Evolutionary conservation across 169 alveolate species (phyloP), one percentile per base, ranked within the genome.

Genomic region (Plasmodium gaboni): DNA sequence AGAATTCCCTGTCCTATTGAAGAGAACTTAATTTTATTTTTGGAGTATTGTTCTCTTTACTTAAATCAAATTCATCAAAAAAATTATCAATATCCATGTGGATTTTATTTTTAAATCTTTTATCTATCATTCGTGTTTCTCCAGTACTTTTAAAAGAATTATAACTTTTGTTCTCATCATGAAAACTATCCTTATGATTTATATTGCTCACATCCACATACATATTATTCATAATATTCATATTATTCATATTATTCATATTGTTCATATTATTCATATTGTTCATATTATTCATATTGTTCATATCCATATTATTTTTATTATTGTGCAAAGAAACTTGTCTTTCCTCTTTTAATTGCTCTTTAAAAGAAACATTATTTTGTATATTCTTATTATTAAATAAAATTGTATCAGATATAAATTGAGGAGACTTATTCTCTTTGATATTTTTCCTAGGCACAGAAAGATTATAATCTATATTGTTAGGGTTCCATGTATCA

Each of bases 31-130:
- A 55, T 26, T 67, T 80, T 22, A 80, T 61, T 48, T 26, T 80
- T 26, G 85, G 42, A 9, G 51, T 61, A 32, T 28, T 53, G 22
- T 55, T 26, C 15, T 80, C 90, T 48, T 53, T 61, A 9, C 59
- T 57, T 48, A 80, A 15, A 48, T 80, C 73, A 60, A 80, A 80
- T 59, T 80, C 90, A 42, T 80, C 69, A 80, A 80, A 80, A 53
- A 80, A 80, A 28, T 67, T 73, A 80, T 80, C 73, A 10, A 80
- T 80, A 61, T 80, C 72, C 44, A 80, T 22, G 38, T 80, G 53
- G 7, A 55, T 53, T 55, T 19, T 80, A 67, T 80, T 70, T 70
- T 55, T 19, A 22, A 32, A 46, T 53, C 26, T 68, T 69, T 44
- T 67, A n/a, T 60, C 60, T 3, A 53, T 46, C 38, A 42, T 24